These are phyloP conservation scores for Aspergillus puulaauensis DNA, from an alignment of 2,329 filamentous ascomycete species.

Conservation along the genomic window DNA sequence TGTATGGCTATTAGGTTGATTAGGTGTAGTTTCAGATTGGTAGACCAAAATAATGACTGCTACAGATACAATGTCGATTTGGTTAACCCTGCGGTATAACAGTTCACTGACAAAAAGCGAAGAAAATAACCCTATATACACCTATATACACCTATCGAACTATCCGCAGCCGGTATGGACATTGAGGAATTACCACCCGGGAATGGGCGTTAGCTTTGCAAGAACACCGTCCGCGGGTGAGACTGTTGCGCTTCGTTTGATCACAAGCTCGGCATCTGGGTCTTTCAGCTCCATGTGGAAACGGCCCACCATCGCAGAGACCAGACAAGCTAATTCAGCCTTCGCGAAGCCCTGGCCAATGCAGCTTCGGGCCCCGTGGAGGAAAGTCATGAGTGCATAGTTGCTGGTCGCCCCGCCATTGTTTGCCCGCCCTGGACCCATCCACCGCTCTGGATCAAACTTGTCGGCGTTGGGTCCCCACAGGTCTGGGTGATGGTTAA, in stretches of 20 bases:
- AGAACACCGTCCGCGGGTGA: slow-evolving; percentile 71
- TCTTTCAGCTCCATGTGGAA: slow-evolving; percentile 70
- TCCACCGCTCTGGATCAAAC: slow-evolving; percentile 80
- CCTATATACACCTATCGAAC: background rate
- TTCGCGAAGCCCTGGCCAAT: slow-evolving; percentile 80
- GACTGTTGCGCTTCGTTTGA: slow-evolving; percentile 70
- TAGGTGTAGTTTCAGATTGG: too few species aligned
- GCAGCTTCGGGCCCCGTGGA: slow-evolving; percentile 82
- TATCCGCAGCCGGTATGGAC: background rate
- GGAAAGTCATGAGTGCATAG: slow-evolving; percentile 76
- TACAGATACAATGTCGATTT: too few species aligned
- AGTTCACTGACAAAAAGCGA: too few species aligned
- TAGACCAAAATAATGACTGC: too few species aligned
- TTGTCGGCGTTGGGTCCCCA: slow-evolving; percentile 75
- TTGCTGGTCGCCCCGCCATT: slow-evolving; percentile 73
- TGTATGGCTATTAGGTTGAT: too few species aligned
- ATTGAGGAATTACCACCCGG: slow-evolving; percentile 26
- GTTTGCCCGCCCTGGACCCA: slow-evolving; percentile 52
- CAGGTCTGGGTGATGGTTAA: slow-evolving; percentile 66
- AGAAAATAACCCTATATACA: too few species aligned
- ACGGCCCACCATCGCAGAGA: slow-evolving; percentile 73
- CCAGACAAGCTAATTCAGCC: slow-evolving; percentile 78
- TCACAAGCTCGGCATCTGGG: slow-evolving; percentile 58
- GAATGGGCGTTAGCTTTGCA: slow-evolving; percentile 57
- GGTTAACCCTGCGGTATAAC: too few species aligned